These are phyloP conservation scores for Halteria grandinella DNA, from an alignment of 73 alveolate species.

Conservation along the genomic window DNA sequence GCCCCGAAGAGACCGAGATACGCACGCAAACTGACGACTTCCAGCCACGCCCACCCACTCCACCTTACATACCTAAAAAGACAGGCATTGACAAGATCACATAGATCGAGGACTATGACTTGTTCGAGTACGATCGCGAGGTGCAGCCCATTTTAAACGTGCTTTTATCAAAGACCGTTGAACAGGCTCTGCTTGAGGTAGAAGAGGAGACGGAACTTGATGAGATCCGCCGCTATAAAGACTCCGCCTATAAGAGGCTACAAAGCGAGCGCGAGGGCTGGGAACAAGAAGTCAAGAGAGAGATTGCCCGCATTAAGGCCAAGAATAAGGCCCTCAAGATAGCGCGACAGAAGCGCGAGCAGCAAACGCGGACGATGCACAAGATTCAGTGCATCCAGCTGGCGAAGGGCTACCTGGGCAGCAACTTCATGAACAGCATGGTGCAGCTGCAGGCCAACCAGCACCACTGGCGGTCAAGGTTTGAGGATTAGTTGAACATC, in stretches of 20 bases:
- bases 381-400: slow-evolving; percentile 72
- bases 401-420: slow-evolving; percentile 72
- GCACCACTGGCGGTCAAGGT: slow-evolving; percentile 69
- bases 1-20: slow-evolving; percentile 75
- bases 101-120: slow-evolving; percentile 95
- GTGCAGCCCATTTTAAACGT: slow-evolving; percentile 97
- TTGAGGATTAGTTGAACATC: slow-evolving; percentile 69
- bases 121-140: slow-evolving; percentile 95
- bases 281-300: slow-evolving; percentile 74
- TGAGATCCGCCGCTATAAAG: slow-evolving; percentile 86
- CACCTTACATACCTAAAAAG: slow-evolving; percentile 94
- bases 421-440: slow-evolving; percentile 53
- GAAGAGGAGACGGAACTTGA: slow-evolving; percentile 94
- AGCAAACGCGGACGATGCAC: slow-evolving; percentile 55
- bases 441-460: slow-evolving; percentile 59
- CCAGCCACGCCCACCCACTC: slow-evolving; percentile 88
- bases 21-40: slow-evolving; percentile 94
- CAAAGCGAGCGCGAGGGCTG: slow-evolving; percentile 84
- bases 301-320: slow-evolving; percentile 70
- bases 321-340: slow-evolving; percentile 72
- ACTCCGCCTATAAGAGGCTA: slow-evolving; percentile 84
- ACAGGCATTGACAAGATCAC: slow-evolving; percentile 98
- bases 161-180: slow-evolving; percentile 90
- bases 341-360: slow-evolving; percentile 62
- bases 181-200: slow-evolving; percentile 94